Base-by-base conservation (phyloP, 169 alveolate species). In the Toxoplasma gondii region DNA sequence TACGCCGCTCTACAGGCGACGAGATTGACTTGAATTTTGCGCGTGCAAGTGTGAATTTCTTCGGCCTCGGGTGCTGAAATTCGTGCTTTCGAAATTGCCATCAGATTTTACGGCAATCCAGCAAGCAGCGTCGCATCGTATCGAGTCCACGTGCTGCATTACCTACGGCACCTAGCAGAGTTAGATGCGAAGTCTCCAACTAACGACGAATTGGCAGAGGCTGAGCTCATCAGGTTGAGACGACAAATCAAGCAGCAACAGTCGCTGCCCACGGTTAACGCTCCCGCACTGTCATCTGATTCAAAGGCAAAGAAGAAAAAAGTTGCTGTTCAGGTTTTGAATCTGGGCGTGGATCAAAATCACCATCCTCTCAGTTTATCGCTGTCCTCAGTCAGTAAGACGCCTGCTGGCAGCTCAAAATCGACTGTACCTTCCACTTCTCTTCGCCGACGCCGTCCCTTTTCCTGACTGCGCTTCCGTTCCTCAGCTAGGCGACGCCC, bases 91-190 rank as follows among this genome's bases (percentile, higher is more conserved):
- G 58, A 49, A 49, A 49, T 49, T 49, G 58, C 58, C 58, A 17
- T 43, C 67, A 82, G 90, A 67, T 82, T 82, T 67, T 4, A 19
- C 54, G 67, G 41, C 90, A 82, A 82, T 41, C 90, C 90, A 10
- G 90, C 90, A 7, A 41, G 69, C 39, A 31, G 69, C 0, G 24
- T 45, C 31, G 41, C 90, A 10, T 82, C 90, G 34, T 82, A 82
- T 67, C 54, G 90, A 29, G 90, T 82, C 67, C 67, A 36, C 41
- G 67, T 82, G 34, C 67, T 82, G 0, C 90, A 49, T n/a, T 82
- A 41, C 67, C 34, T 82, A 31, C 90, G 69, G 69, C 67, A 82
- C 39, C 31, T 82, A 29, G 69, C 31, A 41, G 90, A 82, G 69
- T n/a, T 82, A 22, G 90, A 82, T 49, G 2, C 24, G 58, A 82